Evolutionary conservation across 1,284 basidiomycete genomes (phyloP), one percentile per base, ranked within the genome.

Genomic region (Moesziomyces parantarcticus): DNA sequence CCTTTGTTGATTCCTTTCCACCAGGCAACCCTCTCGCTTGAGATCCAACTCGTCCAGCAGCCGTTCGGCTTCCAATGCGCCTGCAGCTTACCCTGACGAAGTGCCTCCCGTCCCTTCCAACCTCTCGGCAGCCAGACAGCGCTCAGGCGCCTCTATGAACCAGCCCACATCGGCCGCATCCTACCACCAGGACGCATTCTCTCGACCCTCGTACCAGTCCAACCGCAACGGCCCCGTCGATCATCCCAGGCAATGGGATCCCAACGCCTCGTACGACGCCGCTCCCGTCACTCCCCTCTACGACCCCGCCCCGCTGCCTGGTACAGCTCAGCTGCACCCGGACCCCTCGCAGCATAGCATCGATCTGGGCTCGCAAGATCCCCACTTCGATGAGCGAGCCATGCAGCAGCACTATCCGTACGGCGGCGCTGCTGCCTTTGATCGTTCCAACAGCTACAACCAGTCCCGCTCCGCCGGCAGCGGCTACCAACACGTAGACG

Each of bases 261-360:
- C 61, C 51, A 65, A 71, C 53, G 56, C 63, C 4, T 45, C 55
- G 43, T 72, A 63, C 60, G 69, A 72, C 53, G 32, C 59, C 3
- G 46, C 52, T 20, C 64, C 55, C 26, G 34, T 46, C 22, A 44
- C 50, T 5, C 57, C 67, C 23, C 61, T 70, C 41, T 70, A 64
- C 50, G 60, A 70, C 14, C 67, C 63, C 3, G 40, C 64, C 3
- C 59, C 59, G 10, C 58, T 50, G 22, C 58, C 50, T 14, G 41
- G 29, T 23, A 36, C 61, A 1, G 44, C 49, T 21, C 48, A 63
- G 49, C 54, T 61, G 43, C 47, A 61, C 25, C 48, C 44, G 25
- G 49, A 66, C 49, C 55, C 48, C 20, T 51, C 62, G 3, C 56
- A 55, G 22, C 52, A 65, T 46, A 63, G 64, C 50, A 58, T 63